Percentiles rank a stretch among this genome's conserved stretches.
Evolutionary conservation across 192 early-diverging fungal genomes (phyloP).

Genomic region (Backusella luteola): DNA sequence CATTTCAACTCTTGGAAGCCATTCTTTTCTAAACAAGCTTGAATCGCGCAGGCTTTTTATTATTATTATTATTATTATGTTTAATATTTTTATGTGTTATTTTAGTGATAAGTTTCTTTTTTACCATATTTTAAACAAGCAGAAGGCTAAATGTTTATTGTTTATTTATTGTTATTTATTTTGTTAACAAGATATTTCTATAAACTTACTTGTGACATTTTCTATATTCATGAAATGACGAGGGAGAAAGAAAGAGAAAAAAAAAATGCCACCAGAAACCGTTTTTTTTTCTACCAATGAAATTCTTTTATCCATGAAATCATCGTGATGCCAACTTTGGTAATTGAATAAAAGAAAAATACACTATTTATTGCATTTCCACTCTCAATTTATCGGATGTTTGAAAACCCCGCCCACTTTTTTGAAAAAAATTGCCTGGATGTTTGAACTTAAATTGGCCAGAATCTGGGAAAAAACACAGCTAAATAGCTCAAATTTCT

Average conservation of each 20-base stretch:
- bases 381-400: too few relatives aligned
- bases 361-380: too few relatives aligned
- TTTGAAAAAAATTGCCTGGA: too few relatives aligned
- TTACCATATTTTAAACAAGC: constrained; percentile 7
- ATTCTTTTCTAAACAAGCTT: constrained; percentile 5
- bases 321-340: background rate
- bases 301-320: background rate
- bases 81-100: background rate
- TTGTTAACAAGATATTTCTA: background rate
- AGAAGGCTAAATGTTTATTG: background rate
- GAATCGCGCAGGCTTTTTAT: background rate
- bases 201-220: constrained; percentile 2
- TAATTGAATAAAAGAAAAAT: too few relatives aligned
- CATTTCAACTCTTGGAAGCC: constrained; percentile 4
- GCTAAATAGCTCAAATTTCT: too few relatives aligned
- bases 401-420: too few relatives aligned
- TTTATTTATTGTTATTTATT: background rate
- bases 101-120: background rate
- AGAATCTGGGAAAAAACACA: too few relatives aligned
- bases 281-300: background rate
- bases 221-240: background rate
- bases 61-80: too few relatives aligned
- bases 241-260: background rate
- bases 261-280: background rate
- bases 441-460: too few relatives aligned